A percentile compares a stretch with the other conserved stretches of the same genome.
Conservation (phyloP, 2,329 filamentous ascomycete genomes). For the Phaeosphaeriaceae sp. region DNA sequence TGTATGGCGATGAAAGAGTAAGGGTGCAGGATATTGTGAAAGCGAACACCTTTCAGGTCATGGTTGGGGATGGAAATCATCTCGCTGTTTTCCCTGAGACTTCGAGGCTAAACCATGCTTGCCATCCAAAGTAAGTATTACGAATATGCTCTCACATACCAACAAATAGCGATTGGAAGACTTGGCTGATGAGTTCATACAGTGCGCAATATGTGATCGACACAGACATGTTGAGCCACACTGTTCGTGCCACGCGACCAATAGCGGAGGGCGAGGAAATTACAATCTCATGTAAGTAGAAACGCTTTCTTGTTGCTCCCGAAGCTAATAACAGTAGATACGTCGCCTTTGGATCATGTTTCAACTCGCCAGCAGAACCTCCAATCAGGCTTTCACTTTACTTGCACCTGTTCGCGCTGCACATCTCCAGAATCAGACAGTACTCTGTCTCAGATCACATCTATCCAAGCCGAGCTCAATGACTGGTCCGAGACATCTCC, state of each 20-base stretch:
- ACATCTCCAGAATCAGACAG: constrained; percentile 36
- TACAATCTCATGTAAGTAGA: constrained; percentile 46
- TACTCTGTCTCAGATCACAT: constrained; percentile 36
- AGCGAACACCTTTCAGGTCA: constrained; percentile 44
- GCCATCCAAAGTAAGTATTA: constrained; percentile 40
- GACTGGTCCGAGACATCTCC: constrained; percentile 32
- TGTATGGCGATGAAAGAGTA: constrained; percentile 36
- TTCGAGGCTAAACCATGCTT: constrained; percentile 52
- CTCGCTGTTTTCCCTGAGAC: constrained; percentile 50
- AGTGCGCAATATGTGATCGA: constrained; percentile 53
- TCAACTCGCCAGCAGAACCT: constrained; percentile 39
- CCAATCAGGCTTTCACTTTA: constrained; percentile 49
- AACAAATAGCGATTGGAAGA: not conserved
- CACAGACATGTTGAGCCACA: constrained; percentile 45
- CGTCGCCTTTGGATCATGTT: constrained; percentile 44
- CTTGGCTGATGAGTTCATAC: not conserved
- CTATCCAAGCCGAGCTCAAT: constrained; percentile 40
- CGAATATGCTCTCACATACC: not conserved
- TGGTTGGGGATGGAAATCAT: constrained; percentile 37
- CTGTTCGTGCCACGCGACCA: constrained; percentile 46
- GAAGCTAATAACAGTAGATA: constrained; percentile 26
- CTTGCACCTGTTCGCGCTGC: constrained; percentile 50
- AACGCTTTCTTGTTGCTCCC: not conserved
- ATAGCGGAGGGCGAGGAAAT: constrained; percentile 49
- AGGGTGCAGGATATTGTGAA: constrained; percentile 44